Conservation (phyloP, 345 rosid species). For the Moricandia moricandioides region DNA sequence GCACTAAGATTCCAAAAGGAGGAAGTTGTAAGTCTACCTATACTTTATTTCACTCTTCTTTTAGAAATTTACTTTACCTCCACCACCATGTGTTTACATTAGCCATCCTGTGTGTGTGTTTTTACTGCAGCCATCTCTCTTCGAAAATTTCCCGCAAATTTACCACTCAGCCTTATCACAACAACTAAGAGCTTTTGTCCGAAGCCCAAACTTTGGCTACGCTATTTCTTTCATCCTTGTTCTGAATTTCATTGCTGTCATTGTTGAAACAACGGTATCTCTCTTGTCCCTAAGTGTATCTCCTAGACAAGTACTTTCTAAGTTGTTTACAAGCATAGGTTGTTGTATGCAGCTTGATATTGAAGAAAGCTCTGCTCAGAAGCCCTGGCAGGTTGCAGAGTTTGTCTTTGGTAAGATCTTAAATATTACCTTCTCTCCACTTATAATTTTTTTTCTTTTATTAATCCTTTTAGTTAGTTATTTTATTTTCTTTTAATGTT, state of each 20-base stretch:
- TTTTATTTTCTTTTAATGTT: neutral
- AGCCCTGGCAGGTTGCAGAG: slow-evolving; percentile 81
- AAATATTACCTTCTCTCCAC: slow-evolving; percentile 1
- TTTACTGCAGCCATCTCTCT: slow-evolving; percentile 68
- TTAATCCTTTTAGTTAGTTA: neutral
- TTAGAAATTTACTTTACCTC: slow-evolving; percentile 43
- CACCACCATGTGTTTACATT: slow-evolving; percentile 36
- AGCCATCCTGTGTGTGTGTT: slow-evolving; percentile 12
- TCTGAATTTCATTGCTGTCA: slow-evolving; percentile 75
- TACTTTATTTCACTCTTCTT: slow-evolving; percentile 24
- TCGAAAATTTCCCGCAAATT: slow-evolving; percentile 56
- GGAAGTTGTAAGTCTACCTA: slow-evolving; percentile 65
- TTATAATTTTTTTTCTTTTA: neutral
- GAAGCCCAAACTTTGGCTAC: slow-evolving; percentile 70
- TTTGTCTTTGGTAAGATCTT: slow-evolving; percentile 79
- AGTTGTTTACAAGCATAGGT: neutral
- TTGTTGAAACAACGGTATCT: slow-evolving; percentile 90
- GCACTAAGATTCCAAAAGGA: slow-evolving; percentile 88
- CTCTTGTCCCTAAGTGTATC: slow-evolving; percentile 14
- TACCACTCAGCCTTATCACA: slow-evolving; percentile 70
- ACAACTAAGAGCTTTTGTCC: slow-evolving; percentile 68
- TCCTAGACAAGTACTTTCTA: neutral
- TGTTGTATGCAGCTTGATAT: slow-evolving; percentile 75
- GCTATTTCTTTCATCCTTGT: slow-evolving; percentile 67
- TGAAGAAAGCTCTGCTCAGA: slow-evolving; percentile 75